Percentiles rank a stretch among this genome's conserved stretches.
These are phyloP conservation scores for Luvunga scandens DNA, from an alignment of 345 rosid genomes.

Conservation along the genomic window DNA sequence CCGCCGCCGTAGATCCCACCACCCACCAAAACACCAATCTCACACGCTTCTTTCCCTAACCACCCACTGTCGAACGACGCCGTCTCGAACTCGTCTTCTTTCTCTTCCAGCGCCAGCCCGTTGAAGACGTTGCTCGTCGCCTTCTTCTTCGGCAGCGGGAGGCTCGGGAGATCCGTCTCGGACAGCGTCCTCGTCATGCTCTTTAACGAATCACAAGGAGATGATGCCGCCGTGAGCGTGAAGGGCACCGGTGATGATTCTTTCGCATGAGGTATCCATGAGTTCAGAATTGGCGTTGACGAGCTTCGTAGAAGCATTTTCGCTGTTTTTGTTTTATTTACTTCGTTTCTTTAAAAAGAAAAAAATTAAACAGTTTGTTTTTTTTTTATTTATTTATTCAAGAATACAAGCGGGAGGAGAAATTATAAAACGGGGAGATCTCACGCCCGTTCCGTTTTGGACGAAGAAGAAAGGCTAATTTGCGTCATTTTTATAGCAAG, in stretches of 20 bases:
- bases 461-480: not conserved
- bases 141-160: constrained; percentile 32
- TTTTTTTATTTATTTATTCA: no score
- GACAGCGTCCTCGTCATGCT: constrained; percentile 53
- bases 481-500: constrained; percentile 11
- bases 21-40: constrained; percentile 27
- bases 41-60: constrained; percentile 30
- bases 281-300: constrained; percentile 66
- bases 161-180: constrained; percentile 49
- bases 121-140: constrained; percentile 18
- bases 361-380: no score
- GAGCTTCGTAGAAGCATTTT: constrained; percentile 73
- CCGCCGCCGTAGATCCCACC: constrained; percentile 44
- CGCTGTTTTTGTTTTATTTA: not conserved
- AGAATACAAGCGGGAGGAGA: not conserved
- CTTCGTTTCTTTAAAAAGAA: not conserved
- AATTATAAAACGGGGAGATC: not conserved
- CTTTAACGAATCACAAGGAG: constrained; percentile 30
- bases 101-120: constrained; percentile 40
- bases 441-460: not conserved
- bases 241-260: constrained; percentile 34
- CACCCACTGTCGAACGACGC: constrained; percentile 13
- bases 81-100: constrained; percentile 23
- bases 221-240: constrained; percentile 33
- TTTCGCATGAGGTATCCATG: constrained; percentile 48